Evolutionary conservation across 164 flowering plant species (phyloP), one percentile per base, ranked within the genome.

Genomic region (Piper longum): DNA sequence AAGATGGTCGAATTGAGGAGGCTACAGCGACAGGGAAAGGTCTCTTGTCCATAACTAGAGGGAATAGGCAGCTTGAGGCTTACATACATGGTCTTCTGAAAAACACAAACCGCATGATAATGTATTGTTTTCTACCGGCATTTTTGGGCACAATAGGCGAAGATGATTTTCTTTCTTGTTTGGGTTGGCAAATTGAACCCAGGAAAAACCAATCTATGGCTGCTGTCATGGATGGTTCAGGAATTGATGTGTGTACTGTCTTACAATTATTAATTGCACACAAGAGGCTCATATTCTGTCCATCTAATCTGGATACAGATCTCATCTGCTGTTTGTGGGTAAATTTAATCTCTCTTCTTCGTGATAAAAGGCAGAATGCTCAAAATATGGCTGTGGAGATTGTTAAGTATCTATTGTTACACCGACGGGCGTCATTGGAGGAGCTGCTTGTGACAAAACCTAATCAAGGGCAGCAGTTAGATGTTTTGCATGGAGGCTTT

Each of bases 401-500:
- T 57, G 59, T 95, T 59, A 95, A 86, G 77, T 80, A 83, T 77
- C 79, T 95, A 39, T 63, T 95, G 70, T 88, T 95, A 54, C 98
- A 91, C 68, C 93, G 96, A 2, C 77, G 98, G 73, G 85, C 90
- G 68, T 81, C 96, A 4, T 56, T 95, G 36, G 99, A 95, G 77
- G 96, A 91, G 63, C 70, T 95, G 77, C 92, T 95, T 66, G 88
- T 95, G 45, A 83, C 96, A 43, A 91, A 89, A 63, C 86, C 87
- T 71, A 86, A 83, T 68, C 96, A 88, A 75, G 96, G 93, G 18
- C 86, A 75, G 43, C 77, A 78, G 39, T 43, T 89, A 67, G 92
- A 95, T 86, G 96, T 85, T 58, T 76, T 95, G 19, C 99, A 84
- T 74, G 92, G 91, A 69, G 99, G 99, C 17, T 91, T 95, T 77